Evolutionary conservation across 2,329 filamentous ascomycete species (phyloP).

Genomic region (Monilinia fructicola): DNA sequence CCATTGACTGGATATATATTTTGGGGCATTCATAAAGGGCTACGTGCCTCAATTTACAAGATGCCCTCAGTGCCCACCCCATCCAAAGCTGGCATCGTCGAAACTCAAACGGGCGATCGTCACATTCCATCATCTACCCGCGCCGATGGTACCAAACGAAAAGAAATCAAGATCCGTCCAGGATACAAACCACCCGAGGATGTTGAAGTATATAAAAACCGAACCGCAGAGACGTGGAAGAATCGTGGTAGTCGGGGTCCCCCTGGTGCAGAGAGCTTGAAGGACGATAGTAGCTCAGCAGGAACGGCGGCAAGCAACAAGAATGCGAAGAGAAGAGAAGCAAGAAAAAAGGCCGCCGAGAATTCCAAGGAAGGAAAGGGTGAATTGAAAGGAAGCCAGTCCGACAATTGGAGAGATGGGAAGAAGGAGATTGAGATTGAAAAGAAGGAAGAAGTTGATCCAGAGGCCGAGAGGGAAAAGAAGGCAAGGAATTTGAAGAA

Average conservation of each 20-base stretch:
- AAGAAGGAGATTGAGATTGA: constrained; percentile 28
- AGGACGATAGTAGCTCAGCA: constrained; percentile 46
- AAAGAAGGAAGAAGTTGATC: constrained; percentile 50
- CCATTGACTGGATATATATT: not conserved
- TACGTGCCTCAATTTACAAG: constrained; percentile 17
- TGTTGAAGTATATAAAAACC: constrained; percentile 93
- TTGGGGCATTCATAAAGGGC: not conserved
- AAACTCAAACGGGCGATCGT: constrained; percentile 73
- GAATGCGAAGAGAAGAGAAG: constrained; percentile 78
- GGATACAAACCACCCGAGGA: constrained; percentile 95
- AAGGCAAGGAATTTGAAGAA: constrained; percentile 89
- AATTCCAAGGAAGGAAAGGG: constrained; percentile 44
- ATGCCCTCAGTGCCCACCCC: constrained; percentile 46
- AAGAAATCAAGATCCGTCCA: constrained; percentile 89
- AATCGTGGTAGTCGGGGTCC: constrained; percentile 69
- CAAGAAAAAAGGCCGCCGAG: constrained; percentile 60
- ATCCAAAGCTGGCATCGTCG: constrained; percentile 70
- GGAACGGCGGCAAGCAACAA: constrained; percentile 65
- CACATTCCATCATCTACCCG: constrained; percentile 86
- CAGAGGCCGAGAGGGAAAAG: constrained; percentile 81
- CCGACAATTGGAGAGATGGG: constrained; percentile 42
- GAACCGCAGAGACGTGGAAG: constrained; percentile 81
- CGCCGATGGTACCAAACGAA: constrained; percentile 85
- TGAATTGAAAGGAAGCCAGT: constrained; percentile 38
- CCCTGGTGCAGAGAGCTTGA: constrained; percentile 67